Conservation (phyloP, 208 protist species). For the Acanthamoeba sp. region DNA sequence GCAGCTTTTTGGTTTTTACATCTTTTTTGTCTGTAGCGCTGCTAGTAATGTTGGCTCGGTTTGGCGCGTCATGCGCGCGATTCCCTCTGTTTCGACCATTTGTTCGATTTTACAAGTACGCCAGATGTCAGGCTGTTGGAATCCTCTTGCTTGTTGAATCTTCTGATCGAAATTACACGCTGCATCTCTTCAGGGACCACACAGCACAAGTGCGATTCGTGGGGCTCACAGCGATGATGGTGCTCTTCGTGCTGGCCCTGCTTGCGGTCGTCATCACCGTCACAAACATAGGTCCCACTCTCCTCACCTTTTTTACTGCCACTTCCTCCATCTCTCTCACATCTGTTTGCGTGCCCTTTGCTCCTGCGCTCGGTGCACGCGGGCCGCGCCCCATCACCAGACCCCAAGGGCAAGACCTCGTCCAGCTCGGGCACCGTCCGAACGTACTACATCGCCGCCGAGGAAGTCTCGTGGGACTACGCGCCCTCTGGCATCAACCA, state of each 20-base stretch:
- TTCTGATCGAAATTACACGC: no score
- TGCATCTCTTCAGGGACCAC: slow-evolving; percentile 9
- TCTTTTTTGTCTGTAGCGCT: neutral
- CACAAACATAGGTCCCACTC: neutral
- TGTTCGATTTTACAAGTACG: slow-evolving; percentile 38
- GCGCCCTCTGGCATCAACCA: slow-evolving; percentile 34
- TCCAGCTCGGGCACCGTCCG: neutral
- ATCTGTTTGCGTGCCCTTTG: neutral
- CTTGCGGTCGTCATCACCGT: neutral
- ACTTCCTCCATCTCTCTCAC: neutral
- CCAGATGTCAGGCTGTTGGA: neutral
- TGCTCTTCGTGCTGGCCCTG: neutral
- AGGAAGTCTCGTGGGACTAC: slow-evolving; percentile 13
- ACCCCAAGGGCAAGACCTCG: neutral
- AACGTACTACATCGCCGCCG: slow-evolving; percentile 23
- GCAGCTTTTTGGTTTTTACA: neutral
- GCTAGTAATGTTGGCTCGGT: neutral
- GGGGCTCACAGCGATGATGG: neutral
- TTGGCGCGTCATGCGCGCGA: neutral
- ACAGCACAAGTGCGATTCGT: slow-evolving; percentile 11
- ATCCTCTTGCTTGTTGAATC: neutral
- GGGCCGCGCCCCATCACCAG: neutral
- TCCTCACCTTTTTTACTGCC: neutral
- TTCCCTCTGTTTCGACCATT: slow-evolving; percentile 5
- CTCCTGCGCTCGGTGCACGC: neutral